Conservation (phyloP, 176 grass and related monocot species). For the Ensete ventricosum region DNA sequence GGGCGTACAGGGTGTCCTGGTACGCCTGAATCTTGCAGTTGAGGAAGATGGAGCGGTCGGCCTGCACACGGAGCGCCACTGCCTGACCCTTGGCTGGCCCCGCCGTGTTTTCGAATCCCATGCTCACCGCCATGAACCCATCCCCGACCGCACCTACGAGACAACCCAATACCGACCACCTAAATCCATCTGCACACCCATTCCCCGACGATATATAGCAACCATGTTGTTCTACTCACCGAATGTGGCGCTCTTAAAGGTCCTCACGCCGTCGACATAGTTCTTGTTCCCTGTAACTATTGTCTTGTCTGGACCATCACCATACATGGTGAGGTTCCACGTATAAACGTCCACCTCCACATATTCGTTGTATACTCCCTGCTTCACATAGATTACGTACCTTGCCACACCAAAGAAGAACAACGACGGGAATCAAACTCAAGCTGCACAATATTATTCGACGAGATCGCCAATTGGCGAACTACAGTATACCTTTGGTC, state of each 20-base stretch:
- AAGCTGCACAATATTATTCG: constrained; percentile 6
- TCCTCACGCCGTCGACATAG: neutral
- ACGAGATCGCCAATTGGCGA: neutral
- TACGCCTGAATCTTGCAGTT: constrained; percentile 77
- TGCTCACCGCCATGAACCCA: constrained; percentile 68
- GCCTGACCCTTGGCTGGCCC: constrained; percentile 73
- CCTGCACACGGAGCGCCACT: constrained; percentile 65
- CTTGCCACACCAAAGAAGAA: neutral
- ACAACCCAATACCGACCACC: neutral
- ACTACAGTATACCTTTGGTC: neutral
- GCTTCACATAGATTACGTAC: neutral
- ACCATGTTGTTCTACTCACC: neutral
- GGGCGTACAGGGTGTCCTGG: constrained; percentile 95
- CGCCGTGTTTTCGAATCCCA: constrained; percentile 84
- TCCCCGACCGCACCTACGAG: constrained; percentile 47
- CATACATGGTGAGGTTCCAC: neutral
- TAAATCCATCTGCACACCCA: too few species aligned
- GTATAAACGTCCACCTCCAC: neutral
- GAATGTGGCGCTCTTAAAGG: neutral
- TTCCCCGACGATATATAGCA: neutral
- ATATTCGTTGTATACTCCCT: neutral
- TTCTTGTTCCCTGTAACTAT: neutral
- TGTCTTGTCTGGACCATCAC: neutral
- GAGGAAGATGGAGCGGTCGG: constrained; percentile 75
- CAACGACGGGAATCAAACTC: neutral